Evolutionary conservation across 1,284 basidiomycete genomes (phyloP).

Genomic region (Mycosarcoma maydis): DNA sequence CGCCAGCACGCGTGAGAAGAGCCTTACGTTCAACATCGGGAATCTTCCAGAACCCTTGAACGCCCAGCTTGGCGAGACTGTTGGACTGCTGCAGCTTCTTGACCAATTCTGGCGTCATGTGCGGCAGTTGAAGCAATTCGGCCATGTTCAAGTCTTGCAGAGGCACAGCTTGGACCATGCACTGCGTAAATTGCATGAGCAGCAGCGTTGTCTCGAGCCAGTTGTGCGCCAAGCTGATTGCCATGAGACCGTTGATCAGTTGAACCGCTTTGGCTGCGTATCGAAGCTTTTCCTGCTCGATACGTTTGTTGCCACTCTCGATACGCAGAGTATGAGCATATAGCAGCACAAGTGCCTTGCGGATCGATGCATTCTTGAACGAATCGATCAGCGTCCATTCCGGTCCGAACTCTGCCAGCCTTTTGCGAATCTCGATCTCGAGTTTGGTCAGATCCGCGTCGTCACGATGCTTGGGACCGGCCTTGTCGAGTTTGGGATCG

Average conservation of each 20-base stretch:
- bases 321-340: slow-evolving; percentile 85
- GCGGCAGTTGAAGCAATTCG: slow-evolving; percentile 63
- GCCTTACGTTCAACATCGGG: slow-evolving; percentile 69
- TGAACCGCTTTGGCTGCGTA: slow-evolving; percentile 54
- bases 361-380: slow-evolving; percentile 53
- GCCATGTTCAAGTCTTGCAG: slow-evolving; percentile 38
- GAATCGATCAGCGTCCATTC: slow-evolving; percentile 46
- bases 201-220: slow-evolving; percentile 87
- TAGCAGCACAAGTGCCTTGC: slow-evolving; percentile 71
- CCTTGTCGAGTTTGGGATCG: slow-evolving; percentile 67
- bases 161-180: slow-evolving; percentile 83
- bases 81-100: slow-evolving; percentile 34
- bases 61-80: slow-evolving; percentile 45
- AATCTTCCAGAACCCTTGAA: slow-evolving; percentile 65
- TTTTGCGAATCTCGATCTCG: slow-evolving; percentile 68
- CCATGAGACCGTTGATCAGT: slow-evolving; percentile 83
- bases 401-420: slow-evolving; percentile 33
- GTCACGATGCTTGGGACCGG: slow-evolving; percentile 42
- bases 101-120: slow-evolving; percentile 46
- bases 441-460: slow-evolving; percentile 68
- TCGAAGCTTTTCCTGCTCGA: slow-evolving; percentile 45
- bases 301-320: slow-evolving; percentile 35
- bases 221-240: slow-evolving; percentile 84
- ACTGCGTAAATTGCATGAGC: slow-evolving; percentile 83
- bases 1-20: slow-evolving; percentile 41